A percentile compares a stretch with the other conserved stretches of the same genome.
Conservation (phyloP, 2,329 filamentous ascomycete species). For the Claviceps maximensis region DNA sequence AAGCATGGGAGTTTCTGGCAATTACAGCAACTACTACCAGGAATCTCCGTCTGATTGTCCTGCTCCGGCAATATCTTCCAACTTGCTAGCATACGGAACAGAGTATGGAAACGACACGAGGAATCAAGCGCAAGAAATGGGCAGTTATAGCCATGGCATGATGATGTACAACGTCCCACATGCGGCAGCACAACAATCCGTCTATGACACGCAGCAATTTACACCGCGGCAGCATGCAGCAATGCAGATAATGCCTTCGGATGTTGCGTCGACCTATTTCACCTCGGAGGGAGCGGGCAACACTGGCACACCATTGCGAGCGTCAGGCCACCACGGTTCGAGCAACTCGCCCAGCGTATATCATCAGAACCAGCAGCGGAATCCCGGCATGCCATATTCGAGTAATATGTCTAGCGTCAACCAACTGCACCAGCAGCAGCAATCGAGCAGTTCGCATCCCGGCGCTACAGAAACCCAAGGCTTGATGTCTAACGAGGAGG, state of each 20-base stretch:
- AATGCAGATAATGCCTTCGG: constrained; percentile 51
- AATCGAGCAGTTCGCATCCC: constrained; percentile 9
- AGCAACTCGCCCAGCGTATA: constrained; percentile 46
- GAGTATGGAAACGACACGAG: constrained; percentile 53
- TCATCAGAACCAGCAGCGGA: constrained; percentile 52
- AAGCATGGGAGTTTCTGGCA: constrained; percentile 42
- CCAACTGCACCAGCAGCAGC: constrained; percentile 24
- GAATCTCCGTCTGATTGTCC: constrained; percentile 39
- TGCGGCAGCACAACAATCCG: constrained; percentile 43
- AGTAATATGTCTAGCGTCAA: constrained; percentile 33
- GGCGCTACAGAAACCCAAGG: constrained; percentile 39
- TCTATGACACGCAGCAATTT: constrained; percentile 70
- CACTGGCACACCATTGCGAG: constrained; percentile 39
- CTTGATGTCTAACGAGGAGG: constrained; percentile 34
- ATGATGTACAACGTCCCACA: constrained; percentile 73
- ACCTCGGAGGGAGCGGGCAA: constrained; percentile 28
- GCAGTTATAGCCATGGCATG: constrained; percentile 46
- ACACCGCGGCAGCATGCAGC: constrained; percentile 61
- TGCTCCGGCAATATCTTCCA: constrained; percentile 43
- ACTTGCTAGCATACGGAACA: constrained; percentile 43
- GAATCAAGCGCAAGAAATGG: constrained; percentile 40
- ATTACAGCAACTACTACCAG: constrained; percentile 46
- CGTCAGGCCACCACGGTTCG: constrained; percentile 31
- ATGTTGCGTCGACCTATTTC: constrained; percentile 59
- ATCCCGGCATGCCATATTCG: constrained; percentile 40